phyloP scores from a whole-genome alignment of 768 basidiomycete species.

The Astraeus odoratus region DNA sequence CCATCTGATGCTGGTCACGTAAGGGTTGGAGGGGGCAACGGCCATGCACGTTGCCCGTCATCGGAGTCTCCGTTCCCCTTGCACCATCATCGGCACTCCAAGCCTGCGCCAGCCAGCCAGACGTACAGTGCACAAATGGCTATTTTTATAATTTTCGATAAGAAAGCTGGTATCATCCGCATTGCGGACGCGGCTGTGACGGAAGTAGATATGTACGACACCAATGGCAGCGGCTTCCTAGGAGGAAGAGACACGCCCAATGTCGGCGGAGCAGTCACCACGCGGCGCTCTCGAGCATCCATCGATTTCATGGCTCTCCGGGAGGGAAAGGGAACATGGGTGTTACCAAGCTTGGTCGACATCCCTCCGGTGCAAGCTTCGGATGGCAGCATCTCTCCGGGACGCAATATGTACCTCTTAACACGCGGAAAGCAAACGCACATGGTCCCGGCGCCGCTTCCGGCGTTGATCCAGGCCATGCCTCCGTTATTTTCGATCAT shows the following conservation, averaged over 20 bases:
- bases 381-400: constrained; percentile 14
- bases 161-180: constrained; percentile 81
- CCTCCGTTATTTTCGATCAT: constrained; percentile 47
- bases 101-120: constrained; percentile 27
- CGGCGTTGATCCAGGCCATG: constrained; percentile 37
- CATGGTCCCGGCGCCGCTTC: constrained; percentile 61
- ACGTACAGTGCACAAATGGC: constrained; percentile 67
- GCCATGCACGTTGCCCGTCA: constrained; percentile 40
- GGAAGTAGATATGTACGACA: constrained; percentile 60
- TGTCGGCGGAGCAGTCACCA: constrained; percentile 16
- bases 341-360: constrained; percentile 20
- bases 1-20: constrained; percentile 33
- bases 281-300: constrained; percentile 35
- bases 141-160: constrained; percentile 81
- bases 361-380: constrained; percentile 16
- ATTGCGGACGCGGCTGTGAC: constrained; percentile 74
- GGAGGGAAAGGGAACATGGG: constrained; percentile 25
- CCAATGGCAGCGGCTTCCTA: constrained; percentile 17
- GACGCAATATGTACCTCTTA: constrained; percentile 50
- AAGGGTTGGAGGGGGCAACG: constrained; percentile 15
- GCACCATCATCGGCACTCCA: constrained; percentile 19
- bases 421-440: constrained; percentile 67
- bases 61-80: constrained; percentile 30
- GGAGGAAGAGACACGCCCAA: constrained; percentile 18
- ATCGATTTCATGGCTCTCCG: constrained; percentile 38